Evolutionary conservation across 106 monocot genomes (phyloP).

Genomic region (Xerophyta viscosa): DNA sequence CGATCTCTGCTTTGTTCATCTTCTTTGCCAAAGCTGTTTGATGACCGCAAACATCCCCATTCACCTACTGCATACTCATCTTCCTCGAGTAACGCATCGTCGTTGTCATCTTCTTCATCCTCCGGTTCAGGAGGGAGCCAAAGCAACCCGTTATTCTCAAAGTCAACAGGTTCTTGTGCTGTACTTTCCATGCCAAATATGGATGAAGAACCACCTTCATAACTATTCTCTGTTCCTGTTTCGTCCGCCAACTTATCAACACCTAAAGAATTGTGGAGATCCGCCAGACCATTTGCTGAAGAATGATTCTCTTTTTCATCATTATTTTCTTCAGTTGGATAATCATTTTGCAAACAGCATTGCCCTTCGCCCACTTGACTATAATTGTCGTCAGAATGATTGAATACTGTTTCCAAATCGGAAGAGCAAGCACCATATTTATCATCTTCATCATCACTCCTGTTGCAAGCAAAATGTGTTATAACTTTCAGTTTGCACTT

Average conservation of each 20-base stretch:
- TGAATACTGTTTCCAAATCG: constrained; percentile 1
- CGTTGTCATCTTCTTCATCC: constrained; percentile 71
- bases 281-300: background rate
- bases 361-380: background rate
- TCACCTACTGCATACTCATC: constrained; percentile 45
- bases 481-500: background rate
- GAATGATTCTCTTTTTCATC: background rate
- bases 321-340: constrained; percentile 2
- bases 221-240: constrained; percentile 23
- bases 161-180: constrained; percentile 52
- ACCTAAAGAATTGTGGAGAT: background rate
- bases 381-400: constrained; percentile 7
- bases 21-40: constrained; percentile 55
- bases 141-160: constrained; percentile 71
- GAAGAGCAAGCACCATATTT: background rate
- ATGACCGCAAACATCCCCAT: constrained; percentile 33
- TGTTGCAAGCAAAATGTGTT: background rate
- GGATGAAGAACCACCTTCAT: constrained; percentile 48
- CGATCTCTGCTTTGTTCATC: constrained; percentile 37
- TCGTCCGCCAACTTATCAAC: constrained; percentile 13
- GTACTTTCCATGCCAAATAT: constrained; percentile 38
- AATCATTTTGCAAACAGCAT: background rate
- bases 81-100: constrained; percentile 33
- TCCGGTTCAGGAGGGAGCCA: constrained; percentile 94
- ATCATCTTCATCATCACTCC: constrained; percentile 8